A percentile compares a stretch with the other conserved stretches of the same genome.
These are phyloP conservation scores for Babesia gibsoni DNA, from an alignment of 169 alveolate genomes.

Conservation along the genomic window DNA sequence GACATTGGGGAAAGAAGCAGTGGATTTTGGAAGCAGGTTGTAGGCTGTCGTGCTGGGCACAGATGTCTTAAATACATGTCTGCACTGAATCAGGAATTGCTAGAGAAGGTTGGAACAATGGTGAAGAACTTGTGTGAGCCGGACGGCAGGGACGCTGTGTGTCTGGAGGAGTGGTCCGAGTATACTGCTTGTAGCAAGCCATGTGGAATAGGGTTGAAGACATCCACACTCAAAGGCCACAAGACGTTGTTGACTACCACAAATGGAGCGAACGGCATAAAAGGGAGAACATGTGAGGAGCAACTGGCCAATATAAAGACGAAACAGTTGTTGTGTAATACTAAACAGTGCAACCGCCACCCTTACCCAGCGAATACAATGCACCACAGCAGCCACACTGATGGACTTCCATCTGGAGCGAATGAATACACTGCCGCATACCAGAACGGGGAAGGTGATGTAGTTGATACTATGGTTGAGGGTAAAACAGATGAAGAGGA, in stretches of 20 bases:
- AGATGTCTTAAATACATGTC: conserved; percentile 24
- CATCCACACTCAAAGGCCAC: conserved; percentile 6
- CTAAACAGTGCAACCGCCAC: conserved; percentile 27
- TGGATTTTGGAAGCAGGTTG: conserved; percentile 25
- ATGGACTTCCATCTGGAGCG: neutral
- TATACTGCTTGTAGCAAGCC: conserved; percentile 38
- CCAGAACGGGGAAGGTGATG: neutral
- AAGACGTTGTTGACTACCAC: conserved; percentile 38
- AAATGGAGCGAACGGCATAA: neutral
- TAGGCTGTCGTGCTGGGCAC: conserved; percentile 42
- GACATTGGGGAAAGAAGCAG: conserved; percentile 22
- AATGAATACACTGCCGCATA: neutral
- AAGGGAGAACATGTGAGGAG: conserved; percentile 58
- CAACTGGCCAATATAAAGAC: conserved; percentile 15
- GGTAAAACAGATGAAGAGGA: conserved; percentile 1
- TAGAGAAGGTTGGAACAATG: neutral
- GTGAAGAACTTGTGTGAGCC: conserved; percentile 4
- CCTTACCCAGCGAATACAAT: neutral
- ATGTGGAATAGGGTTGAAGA: conserved; percentile 56
- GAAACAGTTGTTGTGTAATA: conserved; percentile 31
- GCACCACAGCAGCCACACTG: neutral
- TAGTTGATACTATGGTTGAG: neutral
- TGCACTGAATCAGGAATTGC: neutral
- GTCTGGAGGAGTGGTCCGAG: conserved; percentile 56
- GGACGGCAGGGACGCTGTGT: conserved; percentile 32